phyloP scores from a whole-genome alignment of 805 yeast species.

The Candida gorgasii region DNA sequence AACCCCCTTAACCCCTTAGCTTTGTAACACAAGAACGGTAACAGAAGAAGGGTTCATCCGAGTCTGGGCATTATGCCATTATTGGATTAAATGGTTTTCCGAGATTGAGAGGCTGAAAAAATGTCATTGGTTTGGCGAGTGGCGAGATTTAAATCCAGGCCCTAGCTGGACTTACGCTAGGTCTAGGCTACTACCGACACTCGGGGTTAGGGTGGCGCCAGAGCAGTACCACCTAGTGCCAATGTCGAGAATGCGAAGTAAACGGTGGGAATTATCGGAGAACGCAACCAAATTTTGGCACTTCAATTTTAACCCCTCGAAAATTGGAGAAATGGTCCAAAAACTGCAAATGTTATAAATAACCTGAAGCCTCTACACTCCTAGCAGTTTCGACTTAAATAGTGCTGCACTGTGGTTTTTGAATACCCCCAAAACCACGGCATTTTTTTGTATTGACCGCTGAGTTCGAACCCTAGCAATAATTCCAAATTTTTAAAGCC shows the following conservation, averaged over 20 bases:
- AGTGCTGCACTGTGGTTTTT: too few relatives aligned
- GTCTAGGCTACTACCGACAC: too few relatives aligned
- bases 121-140: background rate
- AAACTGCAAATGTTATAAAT: conserved; percentile 2
- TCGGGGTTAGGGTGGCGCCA: too few relatives aligned
- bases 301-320: conserved; percentile 3
- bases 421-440: background rate
- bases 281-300: background rate
- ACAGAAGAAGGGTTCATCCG: background rate
- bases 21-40: background rate
- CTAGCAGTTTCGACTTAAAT: too few relatives aligned
- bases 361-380: background rate
- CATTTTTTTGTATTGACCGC: too few relatives aligned
- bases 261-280: background rate
- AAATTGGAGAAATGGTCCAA: background rate
- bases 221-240: too few relatives aligned
- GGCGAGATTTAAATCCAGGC: too few relatives aligned
- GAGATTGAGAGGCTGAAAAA: conserved; percentile 4
- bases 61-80: background rate
- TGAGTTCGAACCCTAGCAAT: too few relatives aligned
- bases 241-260: too few relatives aligned
- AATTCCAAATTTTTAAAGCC: background rate
- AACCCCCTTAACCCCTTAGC: too few relatives aligned
- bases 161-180: too few relatives aligned
- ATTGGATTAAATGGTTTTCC: conserved; percentile 4